These are phyloP conservation scores for Colletotrichum gigasporum DNA, from an alignment of 2,329 filamentous ascomycete genomes.

Conservation along the genomic window DNA sequence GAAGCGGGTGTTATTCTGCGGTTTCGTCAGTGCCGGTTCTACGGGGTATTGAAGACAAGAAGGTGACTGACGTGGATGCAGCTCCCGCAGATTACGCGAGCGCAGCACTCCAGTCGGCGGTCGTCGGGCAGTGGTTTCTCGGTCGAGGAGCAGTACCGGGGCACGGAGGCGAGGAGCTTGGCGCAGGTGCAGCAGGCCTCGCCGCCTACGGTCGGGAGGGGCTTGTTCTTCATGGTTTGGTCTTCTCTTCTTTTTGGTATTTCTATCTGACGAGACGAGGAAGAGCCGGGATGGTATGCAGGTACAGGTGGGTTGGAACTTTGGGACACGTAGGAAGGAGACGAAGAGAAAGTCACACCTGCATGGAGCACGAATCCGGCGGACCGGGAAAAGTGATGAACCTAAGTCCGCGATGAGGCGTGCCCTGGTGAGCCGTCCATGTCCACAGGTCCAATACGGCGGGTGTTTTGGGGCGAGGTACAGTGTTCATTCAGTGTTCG, in stretches of 20 bases:
- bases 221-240: slow-evolving; percentile 4
- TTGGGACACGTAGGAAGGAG: not conserved
- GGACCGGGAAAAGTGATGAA: slow-evolving; percentile 6
- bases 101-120: slow-evolving; percentile 74
- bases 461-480: too few species aligned
- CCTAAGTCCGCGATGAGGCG: not conserved
- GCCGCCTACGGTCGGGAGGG: not conserved
- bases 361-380: not conserved
- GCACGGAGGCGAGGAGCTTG: slow-evolving; percentile 63
- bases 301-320: too few species aligned
- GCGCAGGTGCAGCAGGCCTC: slow-evolving; percentile 77
- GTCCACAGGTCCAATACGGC: not conserved
- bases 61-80: slow-evolving; percentile 68
- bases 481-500: too few species aligned
- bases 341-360: not conserved
- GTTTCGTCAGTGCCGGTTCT: not conserved
- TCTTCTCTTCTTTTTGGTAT: not conserved
- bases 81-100: slow-evolving; percentile 74
- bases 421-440: not conserved
- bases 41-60: not conserved
- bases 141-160: slow-evolving; percentile 59
- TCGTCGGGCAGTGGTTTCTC: slow-evolving; percentile 71
- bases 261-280: not conserved
- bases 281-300: too few species aligned
- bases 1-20: slow-evolving; percentile 73